A percentile compares a stretch with the other conserved stretches of the same genome.
These are phyloP conservation scores for Thalassiosira livingstoniorum DNA, from an alignment of 352 stramenopile genomes.

Conservation along the genomic window DNA sequence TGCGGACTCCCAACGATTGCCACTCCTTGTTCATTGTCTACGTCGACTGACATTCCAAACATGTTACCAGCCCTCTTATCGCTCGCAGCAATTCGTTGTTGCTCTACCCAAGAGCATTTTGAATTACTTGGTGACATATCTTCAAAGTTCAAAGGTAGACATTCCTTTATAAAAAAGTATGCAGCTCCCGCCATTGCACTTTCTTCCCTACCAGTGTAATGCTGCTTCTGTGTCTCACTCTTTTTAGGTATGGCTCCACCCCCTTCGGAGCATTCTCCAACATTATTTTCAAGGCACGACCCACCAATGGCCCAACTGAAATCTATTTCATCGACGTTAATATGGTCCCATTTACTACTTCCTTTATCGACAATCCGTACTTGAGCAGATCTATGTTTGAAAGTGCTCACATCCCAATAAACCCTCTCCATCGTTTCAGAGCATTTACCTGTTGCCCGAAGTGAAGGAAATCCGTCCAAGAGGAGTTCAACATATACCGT, in stretches of 20 bases:
- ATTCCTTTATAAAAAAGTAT: slow-evolving; percentile 78
- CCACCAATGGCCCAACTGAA: slow-evolving; percentile 90
- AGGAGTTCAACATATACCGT: slow-evolving; percentile 93
- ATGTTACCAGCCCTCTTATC: slow-evolving; percentile 90
- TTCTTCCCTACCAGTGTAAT: slow-evolving; percentile 66
- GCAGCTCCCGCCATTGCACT: slow-evolving; percentile 71
- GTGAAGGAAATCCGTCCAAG: slow-evolving; percentile 91
- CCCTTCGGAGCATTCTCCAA: slow-evolving; percentile 50
- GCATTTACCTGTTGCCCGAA: slow-evolving; percentile 90
- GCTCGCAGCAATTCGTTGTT: slow-evolving; percentile 89
- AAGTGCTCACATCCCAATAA: slow-evolving; percentile 90
- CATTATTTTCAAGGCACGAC: slow-evolving; percentile 50
- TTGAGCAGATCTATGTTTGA: slow-evolving; percentile 88
- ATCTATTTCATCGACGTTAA: slow-evolving; percentile 95
- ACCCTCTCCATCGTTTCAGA: slow-evolving; percentile 90
- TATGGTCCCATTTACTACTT: slow-evolving; percentile 91
- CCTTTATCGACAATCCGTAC: slow-evolving; percentile 94
- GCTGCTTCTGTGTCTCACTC: slow-evolving; percentile 38
- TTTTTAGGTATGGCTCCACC: slow-evolving; percentile 51
- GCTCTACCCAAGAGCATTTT: slow-evolving; percentile 89
- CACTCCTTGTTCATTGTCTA: slow-evolving; percentile 88
- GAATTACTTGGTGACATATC: slow-evolving; percentile 48
- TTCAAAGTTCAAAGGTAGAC: slow-evolving; percentile 27
- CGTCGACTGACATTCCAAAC: slow-evolving; percentile 89
- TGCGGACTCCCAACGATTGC: slow-evolving; percentile 88